A percentile compares a stretch with the other conserved stretches of the same genome.
Conservation (phyloP, 805 yeast species). For the Zygotorulaspora florentina region DNA sequence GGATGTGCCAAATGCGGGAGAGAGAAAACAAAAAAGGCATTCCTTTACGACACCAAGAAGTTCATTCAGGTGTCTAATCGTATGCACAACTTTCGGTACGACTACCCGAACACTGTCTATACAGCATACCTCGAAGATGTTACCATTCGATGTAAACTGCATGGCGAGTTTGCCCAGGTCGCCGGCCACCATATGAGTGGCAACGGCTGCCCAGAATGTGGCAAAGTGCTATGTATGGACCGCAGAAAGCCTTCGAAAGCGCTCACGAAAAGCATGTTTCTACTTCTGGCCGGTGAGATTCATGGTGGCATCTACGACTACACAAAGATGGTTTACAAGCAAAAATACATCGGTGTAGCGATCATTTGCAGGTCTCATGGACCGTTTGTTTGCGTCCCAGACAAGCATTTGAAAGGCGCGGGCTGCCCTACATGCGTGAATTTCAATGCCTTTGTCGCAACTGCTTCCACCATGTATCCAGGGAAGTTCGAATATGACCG, state of each 20-base stretch:
- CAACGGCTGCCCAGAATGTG: conserved; percentile 1
- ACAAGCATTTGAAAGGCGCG: background rate
- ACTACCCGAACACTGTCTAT: background rate
- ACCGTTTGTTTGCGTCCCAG: background rate
- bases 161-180: background rate
- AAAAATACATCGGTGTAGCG: background rate
- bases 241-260: background rate
- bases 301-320: conserved; percentile 1
- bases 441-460: background rate
- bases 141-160: background rate
- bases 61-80: background rate
- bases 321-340: background rate
- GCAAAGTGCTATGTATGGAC: background rate
- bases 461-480: background rate
- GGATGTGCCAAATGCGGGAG: no score
- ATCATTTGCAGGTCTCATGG: background rate
- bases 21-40: no score
- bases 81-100: background rate
- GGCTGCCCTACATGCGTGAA: background rate
- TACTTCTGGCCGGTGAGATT: background rate
- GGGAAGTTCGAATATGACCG: background rate
- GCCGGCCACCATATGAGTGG: background rate
- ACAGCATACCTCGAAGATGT: background rate
- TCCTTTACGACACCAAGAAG: no score
- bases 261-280: background rate